Evolutionary conservation across 148 eudicot species (phyloP).

Genomic region (Mesembryanthemum crystallinum): DNA sequence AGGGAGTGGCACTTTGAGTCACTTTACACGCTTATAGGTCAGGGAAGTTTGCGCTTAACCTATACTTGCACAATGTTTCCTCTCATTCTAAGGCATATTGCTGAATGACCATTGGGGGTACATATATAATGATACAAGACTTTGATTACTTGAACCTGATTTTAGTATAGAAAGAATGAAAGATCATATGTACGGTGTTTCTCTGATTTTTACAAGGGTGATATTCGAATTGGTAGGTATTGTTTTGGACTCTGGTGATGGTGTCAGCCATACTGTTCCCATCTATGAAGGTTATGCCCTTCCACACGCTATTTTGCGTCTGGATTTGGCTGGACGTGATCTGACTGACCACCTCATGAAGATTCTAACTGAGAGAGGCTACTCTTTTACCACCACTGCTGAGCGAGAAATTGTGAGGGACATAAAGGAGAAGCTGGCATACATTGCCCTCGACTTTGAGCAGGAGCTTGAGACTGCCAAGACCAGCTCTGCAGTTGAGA

Average conservation of each 20-base stretch:
- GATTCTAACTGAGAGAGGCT: constrained; percentile 53
- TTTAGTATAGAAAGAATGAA: neutral
- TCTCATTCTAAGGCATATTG: neutral
- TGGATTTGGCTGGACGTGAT: constrained; percentile 62
- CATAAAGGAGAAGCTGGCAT: constrained; percentile 51
- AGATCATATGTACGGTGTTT: too few relatives aligned
- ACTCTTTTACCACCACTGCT: constrained; percentile 52
- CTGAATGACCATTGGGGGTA: neutral
- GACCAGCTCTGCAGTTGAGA: constrained; percentile 59
- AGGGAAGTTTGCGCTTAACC: neutral
- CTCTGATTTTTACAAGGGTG: neutral
- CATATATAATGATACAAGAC: neutral
- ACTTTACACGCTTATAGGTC: neutral
- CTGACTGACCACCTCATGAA: constrained; percentile 59
- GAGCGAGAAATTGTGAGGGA: constrained; percentile 69
- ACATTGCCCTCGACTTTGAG: constrained; percentile 58
- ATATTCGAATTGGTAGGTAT: constrained; percentile 33
- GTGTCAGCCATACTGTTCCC: constrained; percentile 59
- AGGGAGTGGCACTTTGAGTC: neutral
- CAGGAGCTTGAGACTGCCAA: constrained; percentile 58
- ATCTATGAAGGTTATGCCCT: constrained; percentile 51
- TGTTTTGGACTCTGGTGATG: constrained; percentile 54
- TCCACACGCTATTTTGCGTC: constrained; percentile 55
- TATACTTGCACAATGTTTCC: neutral
- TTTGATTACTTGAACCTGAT: neutral